phyloP scores from a whole-genome alignment of 2,329 filamentous ascomycete species.

The Aspergillus awamori region DNA sequence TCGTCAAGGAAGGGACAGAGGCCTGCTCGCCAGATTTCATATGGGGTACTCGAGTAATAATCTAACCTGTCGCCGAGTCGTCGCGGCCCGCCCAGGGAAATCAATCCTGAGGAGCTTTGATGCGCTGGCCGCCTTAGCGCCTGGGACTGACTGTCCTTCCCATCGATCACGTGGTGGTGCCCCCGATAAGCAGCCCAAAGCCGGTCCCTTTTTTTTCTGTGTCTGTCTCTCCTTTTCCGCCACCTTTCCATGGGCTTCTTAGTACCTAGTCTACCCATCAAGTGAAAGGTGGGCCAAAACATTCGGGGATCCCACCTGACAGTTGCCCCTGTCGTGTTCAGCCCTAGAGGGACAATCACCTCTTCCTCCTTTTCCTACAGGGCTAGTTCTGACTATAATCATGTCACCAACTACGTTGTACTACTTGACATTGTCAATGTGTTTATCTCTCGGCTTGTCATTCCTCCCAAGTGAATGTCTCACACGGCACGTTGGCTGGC shows the following conservation, averaged over 20 bases:
- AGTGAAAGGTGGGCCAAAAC: too few species aligned
- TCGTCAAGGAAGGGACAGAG: slow-evolving; percentile 6
- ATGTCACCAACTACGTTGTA: too few species aligned
- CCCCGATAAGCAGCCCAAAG: slow-evolving; percentile 16
- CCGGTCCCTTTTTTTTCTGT: background rate
- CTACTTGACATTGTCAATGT: too few species aligned
- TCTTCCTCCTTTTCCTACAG: too few species aligned
- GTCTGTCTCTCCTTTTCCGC: slow-evolving; percentile 38
- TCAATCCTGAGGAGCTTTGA: slow-evolving; percentile 24
- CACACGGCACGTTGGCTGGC: background rate
- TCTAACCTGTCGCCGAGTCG: slow-evolving; percentile 7
- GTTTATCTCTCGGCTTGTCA: too few species aligned
- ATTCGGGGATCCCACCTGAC: background rate
- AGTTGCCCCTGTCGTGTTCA: too few species aligned
- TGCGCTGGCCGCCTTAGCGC: slow-evolving; percentile 23
- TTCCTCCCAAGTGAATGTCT: background rate
- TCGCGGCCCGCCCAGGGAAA: slow-evolving; percentile 20
- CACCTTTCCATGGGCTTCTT: background rate
- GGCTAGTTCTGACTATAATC: too few species aligned
- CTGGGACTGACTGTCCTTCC: slow-evolving; percentile 5
- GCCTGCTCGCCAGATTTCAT: slow-evolving; percentile 6
- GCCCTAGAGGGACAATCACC: too few species aligned
- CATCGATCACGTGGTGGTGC: slow-evolving; percentile 23
- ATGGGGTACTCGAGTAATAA: too few species aligned
- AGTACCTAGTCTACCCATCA: too few species aligned